Conservation (phyloP, 192 early-diverging fungal genomes). For the Gaertneriomyces semiglobifer region DNA sequence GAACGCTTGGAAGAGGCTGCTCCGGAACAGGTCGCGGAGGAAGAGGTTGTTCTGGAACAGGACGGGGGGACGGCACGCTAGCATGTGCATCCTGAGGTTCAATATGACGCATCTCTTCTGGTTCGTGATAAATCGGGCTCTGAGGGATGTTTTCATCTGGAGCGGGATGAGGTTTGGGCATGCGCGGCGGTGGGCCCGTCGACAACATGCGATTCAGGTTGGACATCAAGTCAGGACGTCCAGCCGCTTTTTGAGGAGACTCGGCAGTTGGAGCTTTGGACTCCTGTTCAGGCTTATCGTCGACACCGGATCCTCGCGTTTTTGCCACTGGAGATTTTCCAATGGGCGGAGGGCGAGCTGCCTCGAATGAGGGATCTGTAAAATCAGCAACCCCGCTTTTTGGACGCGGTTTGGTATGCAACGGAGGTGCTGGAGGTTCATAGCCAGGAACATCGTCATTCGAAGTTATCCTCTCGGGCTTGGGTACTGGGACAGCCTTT, state of each 20-base stretch:
- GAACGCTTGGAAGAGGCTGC: too few species aligned
- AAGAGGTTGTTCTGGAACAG: neutral
- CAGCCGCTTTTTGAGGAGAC: constrained; percentile 1
- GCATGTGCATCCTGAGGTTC: neutral
- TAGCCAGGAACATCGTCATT: neutral
- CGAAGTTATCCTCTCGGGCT: neutral
- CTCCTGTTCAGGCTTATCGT: neutral
- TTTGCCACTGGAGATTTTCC: constrained; percentile 28
- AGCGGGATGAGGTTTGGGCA: too few species aligned
- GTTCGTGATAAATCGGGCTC: neutral
- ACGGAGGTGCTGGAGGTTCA: neutral
- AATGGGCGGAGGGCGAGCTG: constrained; percentile 20
- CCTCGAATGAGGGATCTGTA: neutral
- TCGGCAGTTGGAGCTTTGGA: neutral
- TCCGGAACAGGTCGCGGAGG: too few species aligned
- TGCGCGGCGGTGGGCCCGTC: constrained; percentile 12
- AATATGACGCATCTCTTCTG: constrained; percentile 7
- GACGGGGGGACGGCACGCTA: constrained; percentile 5
- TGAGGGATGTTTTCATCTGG: constrained; percentile 3
- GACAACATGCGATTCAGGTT: constrained; percentile 41
- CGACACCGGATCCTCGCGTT: constrained; percentile 5
- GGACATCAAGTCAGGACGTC: constrained; percentile 5
- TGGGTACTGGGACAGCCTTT: neutral
- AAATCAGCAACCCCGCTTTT: constrained; percentile 8
- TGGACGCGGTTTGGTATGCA: constrained; percentile 20